Base-by-base conservation (phyloP, 192 early-diverging fungal genomes). In the Oehlia diaphana region DNA sequence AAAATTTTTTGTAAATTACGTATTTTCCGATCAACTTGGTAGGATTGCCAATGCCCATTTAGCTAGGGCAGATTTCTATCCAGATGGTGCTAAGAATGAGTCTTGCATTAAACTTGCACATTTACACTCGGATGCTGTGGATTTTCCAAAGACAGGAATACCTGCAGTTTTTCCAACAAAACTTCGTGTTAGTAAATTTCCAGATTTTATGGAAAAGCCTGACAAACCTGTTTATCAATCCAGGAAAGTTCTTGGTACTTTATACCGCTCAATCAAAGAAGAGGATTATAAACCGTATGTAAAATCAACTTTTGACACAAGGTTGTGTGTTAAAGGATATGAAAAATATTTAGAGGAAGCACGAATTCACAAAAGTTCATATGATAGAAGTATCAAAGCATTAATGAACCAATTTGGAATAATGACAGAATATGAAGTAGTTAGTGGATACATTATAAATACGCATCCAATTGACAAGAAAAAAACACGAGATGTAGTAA, bases 121-220 rank as follows among this genome's bases (percentile, higher is more conserved):
- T 44, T 80, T 94, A 5, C 91, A 92, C 73, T 93, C 93, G 6
- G 84, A 84, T 9, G 94, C 94, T 1, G 93, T 95, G 1, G 94
- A 95, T 82, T 95, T 92, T 49, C 88, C 91, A 5, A 95, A 95
- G 76, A 89, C 91, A 16, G 90, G 89, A 2, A 84, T 92, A 33
- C 91, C 89, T 0, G 53, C 35, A 31, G 4, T 37, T 7, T 78
- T 93, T 49, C 79, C 70, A 21, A 42, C 49, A 0, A 86, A 86
- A 12, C 79, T 91, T 0, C 42, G 80, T 21, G 87, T 86, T 3
- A 79, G 71, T 28, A 21, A 14, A 9, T 92, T 86, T 26, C 94
- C 94, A 5, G 91, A 93, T 74, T 95, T 93, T 74, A 95, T 95
- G 94, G 87, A 92, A 72, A 93, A 92, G 70, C 62, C 81, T 9